Evolutionary conservation across 2,329 filamentous ascomycete genomes (phyloP).

Genomic region (Penicillium sp.): DNA sequence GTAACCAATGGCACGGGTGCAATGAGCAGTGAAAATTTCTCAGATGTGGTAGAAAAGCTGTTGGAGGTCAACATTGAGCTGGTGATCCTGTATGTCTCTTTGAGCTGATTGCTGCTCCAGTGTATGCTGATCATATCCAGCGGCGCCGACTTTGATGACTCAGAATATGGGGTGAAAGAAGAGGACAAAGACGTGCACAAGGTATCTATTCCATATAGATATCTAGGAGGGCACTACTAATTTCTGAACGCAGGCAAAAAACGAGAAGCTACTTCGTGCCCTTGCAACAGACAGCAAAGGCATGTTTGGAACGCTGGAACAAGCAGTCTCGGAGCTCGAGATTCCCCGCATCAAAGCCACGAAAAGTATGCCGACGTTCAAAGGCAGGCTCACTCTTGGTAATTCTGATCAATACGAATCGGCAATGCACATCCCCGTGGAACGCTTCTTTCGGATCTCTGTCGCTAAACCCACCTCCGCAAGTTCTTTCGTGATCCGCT

Average conservation of each 20-base stretch:
- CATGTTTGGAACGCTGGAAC: constrained; percentile 77
- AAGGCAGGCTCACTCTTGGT: constrained; percentile 77
- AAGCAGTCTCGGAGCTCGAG: constrained; percentile 78
- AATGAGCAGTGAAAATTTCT: constrained; percentile 72
- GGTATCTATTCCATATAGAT: constrained; percentile 41
- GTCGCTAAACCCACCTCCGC: constrained; percentile 72
- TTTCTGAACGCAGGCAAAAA: constrained; percentile 56
- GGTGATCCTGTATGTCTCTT: constrained; percentile 66
- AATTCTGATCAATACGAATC: constrained; percentile 71
- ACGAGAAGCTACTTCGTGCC: constrained; percentile 67
- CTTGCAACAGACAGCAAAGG: constrained; percentile 71
- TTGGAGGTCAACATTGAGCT: constrained; percentile 77
- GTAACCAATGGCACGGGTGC: constrained; percentile 77
- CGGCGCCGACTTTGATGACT: constrained; percentile 90
- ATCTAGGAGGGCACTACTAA: neutral
- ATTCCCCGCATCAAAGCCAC: constrained; percentile 74
- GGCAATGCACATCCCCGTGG: constrained; percentile 79
- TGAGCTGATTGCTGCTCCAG: neutral
- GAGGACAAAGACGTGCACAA: constrained; percentile 77
- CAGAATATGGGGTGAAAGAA: constrained; percentile 87
- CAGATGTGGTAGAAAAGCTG: constrained; percentile 71
- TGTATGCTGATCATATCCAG: constrained; percentile 47
- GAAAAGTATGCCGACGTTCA: constrained; percentile 77
- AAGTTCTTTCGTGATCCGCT: constrained; percentile 68
- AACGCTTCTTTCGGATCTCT: constrained; percentile 87